Conservation (phyloP, 2,329 filamentous ascomycete genomes). For the Nakataea oryzae region DNA sequence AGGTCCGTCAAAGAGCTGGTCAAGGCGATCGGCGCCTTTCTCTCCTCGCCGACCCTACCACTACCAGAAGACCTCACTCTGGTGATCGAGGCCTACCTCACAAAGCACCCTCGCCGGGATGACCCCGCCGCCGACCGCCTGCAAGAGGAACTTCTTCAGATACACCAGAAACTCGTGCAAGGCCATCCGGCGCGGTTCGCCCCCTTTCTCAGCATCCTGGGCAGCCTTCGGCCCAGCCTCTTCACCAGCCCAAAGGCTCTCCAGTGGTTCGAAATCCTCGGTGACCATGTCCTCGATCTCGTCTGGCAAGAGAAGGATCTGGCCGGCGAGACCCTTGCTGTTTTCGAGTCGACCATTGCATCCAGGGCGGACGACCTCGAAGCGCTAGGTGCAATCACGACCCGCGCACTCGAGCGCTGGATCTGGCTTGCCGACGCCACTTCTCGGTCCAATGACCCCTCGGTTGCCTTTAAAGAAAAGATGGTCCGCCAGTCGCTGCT, state of each 20-base stretch:
- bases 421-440: slow-evolving; percentile 32
- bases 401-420: slow-evolving; percentile 47
- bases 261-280: slow-evolving; percentile 61
- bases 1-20: slow-evolving; percentile 52
- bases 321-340: slow-evolving; percentile 53
- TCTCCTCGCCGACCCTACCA: slow-evolving; percentile 39
- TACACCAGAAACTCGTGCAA: slow-evolving; percentile 56
- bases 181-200: slow-evolving; percentile 43
- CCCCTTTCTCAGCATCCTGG: slow-evolving; percentile 59
- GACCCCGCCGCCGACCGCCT: slow-evolving; percentile 59
- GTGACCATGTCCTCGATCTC: slow-evolving; percentile 42
- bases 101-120: slow-evolving; percentile 57
- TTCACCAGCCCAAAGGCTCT: slow-evolving; percentile 50
- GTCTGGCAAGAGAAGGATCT: slow-evolving; percentile 52
- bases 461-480: slow-evolving; percentile 35
- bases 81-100: slow-evolving; percentile 56
- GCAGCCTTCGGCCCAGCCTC: slow-evolving; percentile 53
- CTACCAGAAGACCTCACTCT: slow-evolving; percentile 55
- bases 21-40: slow-evolving; percentile 43
- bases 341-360: slow-evolving; percentile 52
- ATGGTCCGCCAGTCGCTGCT: slow-evolving; percentile 41
- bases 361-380: slow-evolving; percentile 47
- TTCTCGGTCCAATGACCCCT: slow-evolving; percentile 23
- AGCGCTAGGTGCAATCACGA: slow-evolving; percentile 36
- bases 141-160: slow-evolving; percentile 58